Percentiles rank a stretch among this genome's conserved stretches.
Evolutionary conservation across 495 filamentous ascomycete genomes (phyloP).

Genomic region (Podospora fimiseda): DNA sequence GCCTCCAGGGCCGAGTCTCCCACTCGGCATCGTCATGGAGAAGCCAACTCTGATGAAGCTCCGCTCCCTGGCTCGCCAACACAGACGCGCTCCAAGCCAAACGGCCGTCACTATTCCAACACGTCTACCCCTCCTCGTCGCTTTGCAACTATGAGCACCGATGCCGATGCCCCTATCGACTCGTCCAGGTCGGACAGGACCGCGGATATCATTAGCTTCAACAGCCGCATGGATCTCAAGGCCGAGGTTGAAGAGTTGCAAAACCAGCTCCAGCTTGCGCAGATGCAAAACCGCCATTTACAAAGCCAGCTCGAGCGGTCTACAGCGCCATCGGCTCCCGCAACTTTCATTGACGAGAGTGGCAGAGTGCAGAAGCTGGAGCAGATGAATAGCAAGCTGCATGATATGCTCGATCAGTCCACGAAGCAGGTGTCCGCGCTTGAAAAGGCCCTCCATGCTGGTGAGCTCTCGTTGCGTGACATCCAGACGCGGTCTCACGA

Average conservation of each 20-base stretch:
- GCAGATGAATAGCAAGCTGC: slow-evolving; percentile 83
- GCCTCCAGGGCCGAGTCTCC: slow-evolving; percentile 67
- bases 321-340: slow-evolving; percentile 46
- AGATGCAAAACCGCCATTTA: slow-evolving; percentile 94
- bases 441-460: slow-evolving; percentile 78
- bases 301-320: slow-evolving; percentile 75
- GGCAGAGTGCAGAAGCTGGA: slow-evolving; percentile 86
- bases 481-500: slow-evolving; percentile 91
- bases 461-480: slow-evolving; percentile 86
- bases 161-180: slow-evolving; percentile 41
- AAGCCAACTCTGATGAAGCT: slow-evolving; percentile 80
- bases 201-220: slow-evolving; percentile 81
- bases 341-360: slow-evolving; percentile 68
- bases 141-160: slow-evolving; percentile 59
- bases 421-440: slow-evolving; percentile 86
- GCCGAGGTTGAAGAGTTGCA: slow-evolving; percentile 88
- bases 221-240: slow-evolving; percentile 84
- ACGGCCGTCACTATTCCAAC: slow-evolving; percentile 64
- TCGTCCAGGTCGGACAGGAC: slow-evolving; percentile 84
- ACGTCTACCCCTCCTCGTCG: slow-evolving; percentile 70
- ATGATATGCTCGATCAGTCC: slow-evolving; percentile 93
- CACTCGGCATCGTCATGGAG: slow-evolving; percentile 65
- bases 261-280: slow-evolving; percentile 87
- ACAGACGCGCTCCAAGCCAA: slow-evolving; percentile 66
- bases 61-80: slow-evolving; percentile 70